Evolutionary conservation across 495 filamentous ascomycete species (phyloP).

Genomic region (Chaetomium fimeti): DNA sequence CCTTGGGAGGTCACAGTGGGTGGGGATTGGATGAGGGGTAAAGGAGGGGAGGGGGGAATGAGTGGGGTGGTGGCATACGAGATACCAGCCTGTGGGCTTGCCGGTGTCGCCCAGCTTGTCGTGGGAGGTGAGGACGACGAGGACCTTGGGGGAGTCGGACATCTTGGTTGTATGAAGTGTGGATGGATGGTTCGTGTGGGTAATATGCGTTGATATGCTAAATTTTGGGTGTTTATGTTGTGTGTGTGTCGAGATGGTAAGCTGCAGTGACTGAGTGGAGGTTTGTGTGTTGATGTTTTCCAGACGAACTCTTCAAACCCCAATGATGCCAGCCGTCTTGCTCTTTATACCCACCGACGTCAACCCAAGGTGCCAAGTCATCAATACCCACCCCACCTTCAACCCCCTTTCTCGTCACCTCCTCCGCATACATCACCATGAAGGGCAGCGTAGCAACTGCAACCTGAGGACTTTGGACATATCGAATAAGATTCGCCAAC

Average conservation of each 20-base stretch:
- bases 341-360: neutral
- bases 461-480: neutral
- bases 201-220: neutral
- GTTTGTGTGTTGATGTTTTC: neutral
- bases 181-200: neutral
- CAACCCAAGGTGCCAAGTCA: too few relatives aligned
- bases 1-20: too few relatives aligned
- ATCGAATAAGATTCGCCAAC: neutral
- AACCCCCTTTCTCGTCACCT: neutral
- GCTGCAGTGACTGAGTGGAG: neutral
- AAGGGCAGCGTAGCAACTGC: neutral
- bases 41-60: neutral
- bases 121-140: constrained; percentile 68
- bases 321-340: too few relatives aligned
- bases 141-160: constrained; percentile 50
- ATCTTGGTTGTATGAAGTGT: constrained; percentile 7
- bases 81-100: constrained; percentile 64
- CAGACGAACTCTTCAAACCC: neutral
- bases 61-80: constrained; percentile 46
- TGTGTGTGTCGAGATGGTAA: neutral
- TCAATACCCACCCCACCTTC: neutral
- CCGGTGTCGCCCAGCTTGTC: constrained; percentile 52
- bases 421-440: neutral
- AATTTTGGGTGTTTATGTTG: neutral
- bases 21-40: neutral